A percentile compares a stretch with the other conserved stretches of the same genome.
Conservation (phyloP, 2,329 filamentous ascomycete genomes). For the Penicillium sp. region DNA sequence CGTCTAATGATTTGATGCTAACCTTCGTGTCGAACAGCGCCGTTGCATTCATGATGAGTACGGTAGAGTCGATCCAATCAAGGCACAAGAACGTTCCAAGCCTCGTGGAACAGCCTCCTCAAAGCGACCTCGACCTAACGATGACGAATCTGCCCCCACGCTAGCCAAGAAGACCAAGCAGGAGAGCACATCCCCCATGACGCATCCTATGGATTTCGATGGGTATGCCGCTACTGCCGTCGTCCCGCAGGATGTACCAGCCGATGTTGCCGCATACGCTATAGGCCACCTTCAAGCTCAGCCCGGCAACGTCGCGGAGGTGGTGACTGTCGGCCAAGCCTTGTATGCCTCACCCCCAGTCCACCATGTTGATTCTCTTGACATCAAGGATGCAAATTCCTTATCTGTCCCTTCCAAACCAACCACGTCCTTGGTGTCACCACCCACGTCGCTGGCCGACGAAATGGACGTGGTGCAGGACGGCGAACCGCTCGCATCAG, state of each 20-base stretch:
- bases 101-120: slow-evolving; percentile 63
- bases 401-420: slow-evolving; percentile 40
- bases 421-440: slow-evolving; percentile 50
- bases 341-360: slow-evolving; percentile 48
- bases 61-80: slow-evolving; percentile 68
- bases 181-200: slow-evolving; percentile 39
- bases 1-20: slow-evolving; percentile 25
- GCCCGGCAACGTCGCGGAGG: slow-evolving; percentile 25
- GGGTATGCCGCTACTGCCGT: slow-evolving; percentile 30
- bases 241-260: slow-evolving; percentile 25
- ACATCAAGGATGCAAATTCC: slow-evolving; percentile 37
- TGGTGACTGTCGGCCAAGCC: slow-evolving; percentile 30
- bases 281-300: slow-evolving; percentile 21
- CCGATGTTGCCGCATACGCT: slow-evolving; percentile 12
- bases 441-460: slow-evolving; percentile 52
- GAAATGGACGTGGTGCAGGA: slow-evolving; percentile 46
- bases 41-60: slow-evolving; percentile 71
- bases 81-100: slow-evolving; percentile 66
- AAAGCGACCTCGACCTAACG: slow-evolving; percentile 59
- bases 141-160: slow-evolving; percentile 40
- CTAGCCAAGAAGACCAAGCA: slow-evolving; percentile 45
- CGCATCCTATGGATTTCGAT: slow-evolving; percentile 24
- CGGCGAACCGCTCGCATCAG: slow-evolving; percentile 36
- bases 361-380: slow-evolving; percentile 44
- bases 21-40: slow-evolving; percentile 52